Percentiles rank a stretch among this genome's conserved stretches.
Conservation (phyloP, 106 monocot genomes). For the Dendrobium catenatum region DNA sequence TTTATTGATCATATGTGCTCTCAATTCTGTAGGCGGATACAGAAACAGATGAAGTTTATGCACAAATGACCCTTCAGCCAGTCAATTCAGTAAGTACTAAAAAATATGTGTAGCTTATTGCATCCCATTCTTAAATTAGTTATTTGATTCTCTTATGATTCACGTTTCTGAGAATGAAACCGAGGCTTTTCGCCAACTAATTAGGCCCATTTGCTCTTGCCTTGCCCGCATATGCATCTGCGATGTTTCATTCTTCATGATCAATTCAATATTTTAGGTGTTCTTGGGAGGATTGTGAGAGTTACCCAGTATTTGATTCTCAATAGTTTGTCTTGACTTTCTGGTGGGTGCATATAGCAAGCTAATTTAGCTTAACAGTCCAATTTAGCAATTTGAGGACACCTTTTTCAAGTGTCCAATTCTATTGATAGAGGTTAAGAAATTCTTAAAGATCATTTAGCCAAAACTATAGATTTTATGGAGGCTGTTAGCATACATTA, state of each 20-base stretch:
- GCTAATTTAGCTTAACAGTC: neutral
- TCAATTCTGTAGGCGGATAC: slow-evolving; percentile 57
- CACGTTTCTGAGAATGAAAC: neutral
- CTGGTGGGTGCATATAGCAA: neutral
- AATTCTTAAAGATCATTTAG: neutral
- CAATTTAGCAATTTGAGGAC: neutral
- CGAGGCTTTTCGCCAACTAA: neutral
- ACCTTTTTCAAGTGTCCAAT: neutral
- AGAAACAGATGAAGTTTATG: slow-evolving; percentile 95
- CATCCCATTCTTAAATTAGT: neutral
- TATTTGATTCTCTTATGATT: neutral
- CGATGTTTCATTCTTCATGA: neutral
- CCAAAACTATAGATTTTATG: neutral
- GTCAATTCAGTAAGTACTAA: slow-evolving; percentile 53
- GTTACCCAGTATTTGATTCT: neutral
- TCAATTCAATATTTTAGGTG: neutral
- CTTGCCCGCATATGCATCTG: neutral
- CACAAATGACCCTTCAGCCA: slow-evolving; percentile 92
- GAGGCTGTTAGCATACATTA: neutral
- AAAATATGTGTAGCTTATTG: neutral
- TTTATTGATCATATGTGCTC: neutral
- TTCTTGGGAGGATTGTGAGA: neutral
- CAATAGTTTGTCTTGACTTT: neutral
- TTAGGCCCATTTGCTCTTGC: neutral
- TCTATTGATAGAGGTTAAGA: neutral